These are phyloP conservation scores for Entophlyctis luteolus DNA, from an alignment of 192 early-diverging fungal genomes.

Conservation along the genomic window DNA sequence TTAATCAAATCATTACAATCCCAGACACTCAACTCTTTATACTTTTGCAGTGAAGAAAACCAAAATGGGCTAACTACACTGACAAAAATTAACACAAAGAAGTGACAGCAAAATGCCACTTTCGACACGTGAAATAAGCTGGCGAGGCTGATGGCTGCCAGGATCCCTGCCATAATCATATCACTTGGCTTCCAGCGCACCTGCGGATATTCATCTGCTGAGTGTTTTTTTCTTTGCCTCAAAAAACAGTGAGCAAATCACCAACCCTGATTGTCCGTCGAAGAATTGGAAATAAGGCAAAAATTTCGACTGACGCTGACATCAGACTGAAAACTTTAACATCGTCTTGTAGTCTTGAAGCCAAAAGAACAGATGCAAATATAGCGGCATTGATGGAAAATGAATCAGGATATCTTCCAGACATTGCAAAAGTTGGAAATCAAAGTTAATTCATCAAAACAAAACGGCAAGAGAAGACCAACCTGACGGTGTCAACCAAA, in stretches of 20 bases:
- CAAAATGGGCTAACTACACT: conserved; percentile 85
- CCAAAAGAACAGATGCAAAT: conserved; percentile 87
- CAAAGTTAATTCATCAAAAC: neutral
- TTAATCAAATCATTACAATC: conserved; percentile 16
- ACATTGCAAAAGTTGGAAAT: neutral
- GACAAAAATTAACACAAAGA: conserved; percentile 66
- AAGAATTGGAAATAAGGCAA: conserved; percentile 92
- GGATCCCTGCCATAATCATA: conserved; percentile 17
- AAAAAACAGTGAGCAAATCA: neutral
- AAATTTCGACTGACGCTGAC: conserved; percentile 83
- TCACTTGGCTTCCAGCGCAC: conserved; percentile 41
- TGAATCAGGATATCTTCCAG: conserved; percentile 76
- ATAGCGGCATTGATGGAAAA: conserved; percentile 96
- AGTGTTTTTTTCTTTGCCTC: neutral
- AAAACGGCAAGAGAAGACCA: neutral
- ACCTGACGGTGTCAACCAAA: conserved; percentile 48
- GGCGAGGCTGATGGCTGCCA: conserved; percentile 12
- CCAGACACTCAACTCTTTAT: conserved; percentile 75
- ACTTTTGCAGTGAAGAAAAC: conserved; percentile 89
- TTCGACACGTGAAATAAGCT: conserved; percentile 27
- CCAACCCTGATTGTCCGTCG: conserved; percentile 70
- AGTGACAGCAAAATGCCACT: conserved; percentile 56
- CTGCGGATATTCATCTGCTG: neutral
- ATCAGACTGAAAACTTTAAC: conserved; percentile 84
- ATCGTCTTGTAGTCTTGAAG: conserved; percentile 78